Percentiles rank a stretch among this genome's conserved stretches.
Evolutionary conservation across 2,329 filamentous ascomycete species (phyloP).

Genomic region (Monosporascus sp.): DNA sequence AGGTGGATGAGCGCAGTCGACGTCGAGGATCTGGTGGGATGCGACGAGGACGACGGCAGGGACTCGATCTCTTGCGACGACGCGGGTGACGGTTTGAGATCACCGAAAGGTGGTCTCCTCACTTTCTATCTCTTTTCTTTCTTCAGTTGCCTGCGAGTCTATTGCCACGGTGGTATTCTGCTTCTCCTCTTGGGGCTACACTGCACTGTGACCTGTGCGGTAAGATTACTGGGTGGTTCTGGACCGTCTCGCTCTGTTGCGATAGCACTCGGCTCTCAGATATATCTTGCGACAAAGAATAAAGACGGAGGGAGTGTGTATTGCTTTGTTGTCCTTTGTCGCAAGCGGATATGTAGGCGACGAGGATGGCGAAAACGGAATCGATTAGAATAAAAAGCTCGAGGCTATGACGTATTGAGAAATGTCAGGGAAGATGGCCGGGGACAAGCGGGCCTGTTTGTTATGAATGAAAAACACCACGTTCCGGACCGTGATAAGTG

Average conservation of each 20-base stretch:
- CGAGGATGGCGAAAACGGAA: not conserved
- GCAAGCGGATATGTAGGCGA: slow-evolving; percentile 6
- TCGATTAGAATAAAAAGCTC: slow-evolving; percentile 1
- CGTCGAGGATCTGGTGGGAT: slow-evolving; percentile 23
- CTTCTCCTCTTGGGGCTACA: slow-evolving; percentile 21
- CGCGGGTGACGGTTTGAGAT: slow-evolving; percentile 11
- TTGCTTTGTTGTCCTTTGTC: slow-evolving; percentile 10
- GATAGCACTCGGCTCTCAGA: slow-evolving; percentile 1
- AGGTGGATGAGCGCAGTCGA: slow-evolving; percentile 22
- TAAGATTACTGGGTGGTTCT: slow-evolving; percentile 14
- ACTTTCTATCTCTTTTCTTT: slow-evolving; percentile 17
- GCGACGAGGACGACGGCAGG: slow-evolving; percentile 22
- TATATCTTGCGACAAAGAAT: slow-evolving; percentile 1
- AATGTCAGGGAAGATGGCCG: too few species aligned
- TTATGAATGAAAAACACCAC: too few species aligned
- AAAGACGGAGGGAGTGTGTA: slow-evolving; percentile 4
- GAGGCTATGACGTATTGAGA: not conserved
- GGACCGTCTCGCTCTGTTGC: slow-evolving; percentile 11
- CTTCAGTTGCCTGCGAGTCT: slow-evolving; percentile 23
- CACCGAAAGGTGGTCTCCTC: slow-evolving; percentile 8
- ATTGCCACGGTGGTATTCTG: not conserved
- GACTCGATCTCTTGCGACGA: slow-evolving; percentile 24
- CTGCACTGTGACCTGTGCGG: slow-evolving; percentile 29
- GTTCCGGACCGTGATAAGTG: too few species aligned
- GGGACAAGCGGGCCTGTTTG: too few species aligned